Evolutionary conservation across 495 filamentous ascomycete genomes (phyloP).

Genomic region (Aspergillus mulundensis): DNA sequence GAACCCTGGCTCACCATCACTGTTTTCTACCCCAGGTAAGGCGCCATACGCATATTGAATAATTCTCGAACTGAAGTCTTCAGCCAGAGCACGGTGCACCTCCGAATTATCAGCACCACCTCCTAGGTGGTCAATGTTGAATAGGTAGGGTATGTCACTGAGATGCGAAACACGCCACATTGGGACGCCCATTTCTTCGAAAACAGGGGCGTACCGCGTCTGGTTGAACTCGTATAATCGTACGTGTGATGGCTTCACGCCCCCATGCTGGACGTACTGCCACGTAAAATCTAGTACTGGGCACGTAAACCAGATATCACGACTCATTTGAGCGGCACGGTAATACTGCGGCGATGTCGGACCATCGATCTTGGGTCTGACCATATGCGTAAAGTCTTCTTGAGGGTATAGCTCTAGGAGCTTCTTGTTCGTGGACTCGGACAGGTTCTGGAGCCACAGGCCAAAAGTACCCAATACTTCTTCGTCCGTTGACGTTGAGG

Average conservation of each 20-base stretch:
- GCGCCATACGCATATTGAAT: conserved; percentile 1
- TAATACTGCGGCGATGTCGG: conserved; percentile 36
- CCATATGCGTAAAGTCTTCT: conserved; percentile 30
- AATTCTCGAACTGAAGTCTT: conserved; percentile 5
- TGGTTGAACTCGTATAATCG: conserved; percentile 42
- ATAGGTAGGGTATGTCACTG: conserved; percentile 44
- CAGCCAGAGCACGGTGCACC: conserved; percentile 13
- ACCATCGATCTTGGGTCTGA: conserved; percentile 8
- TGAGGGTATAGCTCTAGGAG: conserved; percentile 34
- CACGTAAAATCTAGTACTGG: conserved; percentile 38
- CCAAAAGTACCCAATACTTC: conserved; percentile 26
- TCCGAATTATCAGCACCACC: conserved; percentile 22
- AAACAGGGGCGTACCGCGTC: conserved; percentile 34
- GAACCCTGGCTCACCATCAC: neutral
- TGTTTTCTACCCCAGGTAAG: neutral
- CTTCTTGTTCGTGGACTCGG: conserved; percentile 20
- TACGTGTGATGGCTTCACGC: conserved; percentile 16
- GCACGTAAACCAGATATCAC: conserved; percentile 45
- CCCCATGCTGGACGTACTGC: conserved; percentile 29
- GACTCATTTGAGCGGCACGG: conserved; percentile 40
- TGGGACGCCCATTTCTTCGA: conserved; percentile 23
- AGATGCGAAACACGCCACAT: conserved; percentile 40
- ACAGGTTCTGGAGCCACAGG: conserved; percentile 21
- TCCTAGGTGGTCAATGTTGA: conserved; percentile 24
- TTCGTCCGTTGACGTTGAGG: conserved; percentile 19